Conservation (phyloP, 768 basidiomycete species). For the Artomyces pyxidatus region DNA sequence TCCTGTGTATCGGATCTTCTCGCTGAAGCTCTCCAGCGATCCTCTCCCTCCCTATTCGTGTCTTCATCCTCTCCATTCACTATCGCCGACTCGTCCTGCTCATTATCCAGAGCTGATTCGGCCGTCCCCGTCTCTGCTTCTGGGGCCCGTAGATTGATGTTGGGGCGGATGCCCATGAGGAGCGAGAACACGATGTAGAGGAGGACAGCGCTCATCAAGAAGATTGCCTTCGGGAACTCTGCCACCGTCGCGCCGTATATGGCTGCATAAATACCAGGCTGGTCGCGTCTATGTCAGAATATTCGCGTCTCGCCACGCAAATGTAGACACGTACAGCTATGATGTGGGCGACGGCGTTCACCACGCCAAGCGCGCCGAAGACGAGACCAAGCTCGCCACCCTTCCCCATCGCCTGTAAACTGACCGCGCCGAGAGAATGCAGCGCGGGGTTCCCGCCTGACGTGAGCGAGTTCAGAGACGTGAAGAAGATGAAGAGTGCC, state of each 20-base stretch:
- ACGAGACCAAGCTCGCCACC: slow-evolving; percentile 15
- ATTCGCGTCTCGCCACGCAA: too few relatives aligned
- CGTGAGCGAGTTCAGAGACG: slow-evolving; percentile 14
- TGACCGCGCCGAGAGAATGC: slow-evolving; percentile 16
- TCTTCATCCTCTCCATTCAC: background rate
- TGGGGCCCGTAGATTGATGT: slow-evolving; percentile 7
- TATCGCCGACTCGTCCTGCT: too few relatives aligned
- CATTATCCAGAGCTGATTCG: background rate
- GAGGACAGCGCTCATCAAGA: slow-evolving; percentile 10
- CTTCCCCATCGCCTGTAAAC: slow-evolving; percentile 16
- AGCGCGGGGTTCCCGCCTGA: slow-evolving; percentile 15
- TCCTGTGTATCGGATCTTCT: background rate
- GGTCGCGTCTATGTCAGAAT: background rate
- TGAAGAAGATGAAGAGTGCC: slow-evolving; percentile 16
- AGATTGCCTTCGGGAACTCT: slow-evolving; percentile 13
- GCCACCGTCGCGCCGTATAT: slow-evolving; percentile 15
- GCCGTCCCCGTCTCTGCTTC: slow-evolving; percentile 2
- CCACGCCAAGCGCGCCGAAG: slow-evolving; percentile 16
- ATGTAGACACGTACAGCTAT: slow-evolving; percentile 8
- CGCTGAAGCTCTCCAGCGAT: background rate
- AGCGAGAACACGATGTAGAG: slow-evolving; percentile 11
- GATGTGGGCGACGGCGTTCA: slow-evolving; percentile 14
- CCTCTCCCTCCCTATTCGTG: background rate
- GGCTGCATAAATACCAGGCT: slow-evolving; percentile 16
- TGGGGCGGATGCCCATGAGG: slow-evolving; percentile 13